Evolutionary conservation across 768 basidiomycete genomes (phyloP), one percentile per base, ranked within the genome.

Genomic region (Pilatotrama ljubarskyi): DNA sequence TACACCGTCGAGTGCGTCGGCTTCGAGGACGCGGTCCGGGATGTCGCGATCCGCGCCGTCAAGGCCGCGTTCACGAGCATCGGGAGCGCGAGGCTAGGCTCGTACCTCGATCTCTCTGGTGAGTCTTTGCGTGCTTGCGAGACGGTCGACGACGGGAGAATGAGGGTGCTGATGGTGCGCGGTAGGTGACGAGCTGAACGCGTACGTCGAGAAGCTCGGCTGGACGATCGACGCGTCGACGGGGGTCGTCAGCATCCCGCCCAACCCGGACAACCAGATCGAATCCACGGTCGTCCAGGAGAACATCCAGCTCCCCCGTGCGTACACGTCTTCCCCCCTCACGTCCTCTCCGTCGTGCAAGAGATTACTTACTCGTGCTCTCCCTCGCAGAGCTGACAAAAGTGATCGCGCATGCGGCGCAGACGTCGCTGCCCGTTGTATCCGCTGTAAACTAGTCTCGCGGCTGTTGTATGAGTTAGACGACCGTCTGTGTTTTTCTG

Each of bases 191-290:
- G 84, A 82, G 17, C 75, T 94, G 44, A 78, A 79, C 29, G 77
- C 75, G 11, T 91, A 85, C 70, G 77, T 90, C 35, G 70, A 78
- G 62, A 81, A 81, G 63, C 79, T 90, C 48, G 88, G 84, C 20
- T 94, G 92, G 92, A 72, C 76, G 18, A 62, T 83, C 40, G 83
- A 91, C 57, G 65, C 74, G 15, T 72, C 79, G 15, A 78, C 77
- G 0, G 81, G 80, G 7, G 82, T 86, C n/a, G 78, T 93, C 51
- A 76, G 73, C 15, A 77, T 94, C 55, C 92, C 93, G 22, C 82
- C 86, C 43, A 94, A 93, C 72, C 87, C 88, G 14, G 92, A 94
- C 74, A 94, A 94, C 72, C 90, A 91, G 68, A 90, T 93, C 66
- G 86, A 90, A 68, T 89, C 92, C 0, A 88, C 90, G 0, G 81